phyloP scores from a whole-genome alignment of 257 asterid genomes.

The Fraxinus quadrangulata region DNA sequence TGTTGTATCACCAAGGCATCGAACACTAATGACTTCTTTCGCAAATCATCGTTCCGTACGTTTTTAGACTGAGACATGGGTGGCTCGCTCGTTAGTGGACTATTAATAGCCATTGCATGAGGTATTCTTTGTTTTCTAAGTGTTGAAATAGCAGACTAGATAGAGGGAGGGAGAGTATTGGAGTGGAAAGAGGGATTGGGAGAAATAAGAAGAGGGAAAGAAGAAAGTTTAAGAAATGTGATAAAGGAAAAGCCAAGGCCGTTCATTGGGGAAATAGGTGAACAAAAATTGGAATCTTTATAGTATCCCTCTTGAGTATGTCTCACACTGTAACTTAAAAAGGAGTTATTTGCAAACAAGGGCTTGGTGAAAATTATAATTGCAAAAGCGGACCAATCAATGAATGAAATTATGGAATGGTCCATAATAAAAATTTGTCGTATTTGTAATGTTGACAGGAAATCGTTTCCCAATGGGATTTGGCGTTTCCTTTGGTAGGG shows the following conservation, averaged over 20 bases:
- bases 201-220: constrained; percentile 2
- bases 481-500: constrained; percentile 67
- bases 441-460: constrained; percentile 51
- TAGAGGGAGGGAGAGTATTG: not conserved
- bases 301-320: constrained; percentile 31
- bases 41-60: constrained; percentile 12
- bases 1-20: constrained; percentile 51
- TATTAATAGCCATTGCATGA: constrained; percentile 66
- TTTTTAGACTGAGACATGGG: constrained; percentile 24
- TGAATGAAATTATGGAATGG: constrained; percentile 19
- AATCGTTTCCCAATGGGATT: constrained; percentile 65
- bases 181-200: constrained; percentile 7
- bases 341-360: constrained; percentile 35
- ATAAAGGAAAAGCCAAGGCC: constrained; percentile 52
- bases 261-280: constrained; percentile 41
- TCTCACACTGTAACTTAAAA: constrained; percentile 31
- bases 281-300: constrained; percentile 47
- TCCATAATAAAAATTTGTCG: constrained; percentile 36
- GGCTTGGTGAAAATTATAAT: constrained; percentile 20
- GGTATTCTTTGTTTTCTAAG: not conserved
- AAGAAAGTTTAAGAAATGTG: constrained; percentile 27
- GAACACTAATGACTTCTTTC: constrained; percentile 36
- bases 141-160: not conserved
- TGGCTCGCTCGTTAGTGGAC: constrained; percentile 38
- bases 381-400: constrained; percentile 23